A percentile compares a stretch with the other conserved stretches of the same genome.
These are phyloP conservation scores for Orbilia javanica DNA, from an alignment of 2,329 filamentous ascomycete species.

Conservation along the genomic window DNA sequence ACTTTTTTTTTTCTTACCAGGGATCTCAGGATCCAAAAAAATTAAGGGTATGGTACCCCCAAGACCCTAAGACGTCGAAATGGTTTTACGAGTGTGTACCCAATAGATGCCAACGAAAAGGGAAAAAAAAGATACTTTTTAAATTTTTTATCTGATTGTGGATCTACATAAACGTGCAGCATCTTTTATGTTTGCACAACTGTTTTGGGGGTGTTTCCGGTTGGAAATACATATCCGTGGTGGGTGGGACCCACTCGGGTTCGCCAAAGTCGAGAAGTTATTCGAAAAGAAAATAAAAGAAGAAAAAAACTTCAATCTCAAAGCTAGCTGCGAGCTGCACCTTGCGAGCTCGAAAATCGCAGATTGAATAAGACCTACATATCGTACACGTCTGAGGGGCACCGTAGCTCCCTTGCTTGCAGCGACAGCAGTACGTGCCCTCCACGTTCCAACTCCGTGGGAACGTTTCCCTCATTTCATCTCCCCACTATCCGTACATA, in stretches of 20 bases:
- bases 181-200: conserved; percentile 23
- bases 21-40: conserved; percentile 6
- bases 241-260: conserved; percentile 14
- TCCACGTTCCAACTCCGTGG: conserved; percentile 59
- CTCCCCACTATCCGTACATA: conserved; percentile 39
- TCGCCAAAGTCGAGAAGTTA: conserved; percentile 14
- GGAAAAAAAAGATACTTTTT: background rate
- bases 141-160: conserved; percentile 32
- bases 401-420: conserved; percentile 45
- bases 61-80: conserved; percentile 7
- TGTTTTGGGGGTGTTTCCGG: conserved; percentile 12
- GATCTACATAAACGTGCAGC: background rate
- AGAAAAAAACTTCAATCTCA: conserved; percentile 28
- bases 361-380: conserved; percentile 24
- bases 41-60: conserved; percentile 10
- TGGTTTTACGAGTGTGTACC: background rate
- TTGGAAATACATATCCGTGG: conserved; percentile 7
- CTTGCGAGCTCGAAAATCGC: conserved; percentile 45
- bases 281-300: conserved; percentile 30
- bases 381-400: conserved; percentile 21
- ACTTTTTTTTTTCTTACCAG: background rate
- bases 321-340: conserved; percentile 41
- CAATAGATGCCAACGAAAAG: background rate
- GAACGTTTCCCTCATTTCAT: conserved; percentile 48
- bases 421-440: conserved; percentile 33